These are phyloP conservation scores for Raffaelea albimanens DNA, from an alignment of 2,329 filamentous ascomycete genomes.

Conservation along the genomic window DNA sequence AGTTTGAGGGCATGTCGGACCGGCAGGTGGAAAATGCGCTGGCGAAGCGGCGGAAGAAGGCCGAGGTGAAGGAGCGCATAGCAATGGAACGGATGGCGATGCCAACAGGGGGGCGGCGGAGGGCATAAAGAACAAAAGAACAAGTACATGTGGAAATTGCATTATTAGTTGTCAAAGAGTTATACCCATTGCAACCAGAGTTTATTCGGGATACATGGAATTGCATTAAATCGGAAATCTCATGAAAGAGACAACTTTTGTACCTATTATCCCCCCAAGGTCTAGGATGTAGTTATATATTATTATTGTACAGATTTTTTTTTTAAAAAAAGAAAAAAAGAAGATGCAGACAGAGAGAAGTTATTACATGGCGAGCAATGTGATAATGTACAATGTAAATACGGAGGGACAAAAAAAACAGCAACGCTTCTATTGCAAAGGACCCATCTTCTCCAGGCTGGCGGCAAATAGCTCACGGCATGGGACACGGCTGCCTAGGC, in stretches of 20 bases:
- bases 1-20: conserved; percentile 75
- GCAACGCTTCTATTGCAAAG: background rate
- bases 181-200: no score
- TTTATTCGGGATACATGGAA: no score
- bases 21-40: conserved; percentile 77
- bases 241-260: no score
- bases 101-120: conserved; percentile 1
- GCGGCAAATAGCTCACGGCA: conserved; percentile 72
- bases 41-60: conserved; percentile 83
- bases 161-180: background rate
- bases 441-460: conserved; percentile 31
- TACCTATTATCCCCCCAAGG: no score
- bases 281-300: no score
- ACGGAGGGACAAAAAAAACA: background rate
- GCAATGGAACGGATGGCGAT: conserved; percentile 31
- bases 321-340: no score
- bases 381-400: no score
- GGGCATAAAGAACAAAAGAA: background rate
- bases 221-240: no score
- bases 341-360: no score
- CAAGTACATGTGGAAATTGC: background rate
- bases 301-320: no score
- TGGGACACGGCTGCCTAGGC: conserved; percentile 69
- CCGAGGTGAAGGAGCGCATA: conserved; percentile 73
- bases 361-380: no score